These are phyloP conservation scores for Yamadazyma takamatsuzukensis DNA, from an alignment of 805 yeast genomes.

Conservation along the genomic window DNA sequence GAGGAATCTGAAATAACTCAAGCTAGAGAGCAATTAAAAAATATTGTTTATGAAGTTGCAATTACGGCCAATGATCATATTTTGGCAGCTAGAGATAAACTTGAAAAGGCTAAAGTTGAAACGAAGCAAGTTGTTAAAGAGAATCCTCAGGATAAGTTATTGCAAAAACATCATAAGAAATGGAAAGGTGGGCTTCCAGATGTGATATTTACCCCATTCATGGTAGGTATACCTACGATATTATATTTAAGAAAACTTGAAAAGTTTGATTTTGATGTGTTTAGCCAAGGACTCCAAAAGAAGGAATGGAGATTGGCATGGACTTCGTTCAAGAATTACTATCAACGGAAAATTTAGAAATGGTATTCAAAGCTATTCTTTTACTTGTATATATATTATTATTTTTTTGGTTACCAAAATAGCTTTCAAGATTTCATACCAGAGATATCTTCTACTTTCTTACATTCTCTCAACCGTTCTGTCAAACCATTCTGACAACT, in stretches of 20 bases:
- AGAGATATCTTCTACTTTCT: no score
- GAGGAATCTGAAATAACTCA: slow-evolving; percentile 22
- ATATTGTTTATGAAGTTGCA: slow-evolving; percentile 66
- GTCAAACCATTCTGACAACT: no score
- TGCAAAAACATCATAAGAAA: slow-evolving; percentile 19
- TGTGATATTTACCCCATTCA: slow-evolving; percentile 61
- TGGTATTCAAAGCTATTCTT: no score
- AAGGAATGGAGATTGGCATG: slow-evolving; percentile 68
- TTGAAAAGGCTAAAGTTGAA: slow-evolving; percentile 34
- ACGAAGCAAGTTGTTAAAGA: slow-evolving; percentile 27
- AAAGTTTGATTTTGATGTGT: slow-evolving; percentile 59
- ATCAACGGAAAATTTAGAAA: slow-evolving; percentile 33
- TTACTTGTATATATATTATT: no score
- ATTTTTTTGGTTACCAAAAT: no score
- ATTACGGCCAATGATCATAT: slow-evolving; percentile 78
- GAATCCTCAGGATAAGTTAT: slow-evolving; percentile 23
- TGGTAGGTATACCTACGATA: slow-evolving; percentile 63
- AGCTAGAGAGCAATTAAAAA: slow-evolving; percentile 39
- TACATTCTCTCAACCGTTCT: no score
- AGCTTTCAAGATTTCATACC: no score
- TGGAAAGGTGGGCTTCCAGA: slow-evolving; percentile 56
- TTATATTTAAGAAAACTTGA: slow-evolving; percentile 62
- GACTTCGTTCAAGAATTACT: slow-evolving; percentile 50
- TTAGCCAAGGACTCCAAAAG: slow-evolving; percentile 38
- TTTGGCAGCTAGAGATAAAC: slow-evolving; percentile 59